A percentile compares a stretch with the other conserved stretches of the same genome.
phyloP scores from a whole-genome alignment of 31 red algal genomes.

The Odonthalia washingtoniensis region DNA sequence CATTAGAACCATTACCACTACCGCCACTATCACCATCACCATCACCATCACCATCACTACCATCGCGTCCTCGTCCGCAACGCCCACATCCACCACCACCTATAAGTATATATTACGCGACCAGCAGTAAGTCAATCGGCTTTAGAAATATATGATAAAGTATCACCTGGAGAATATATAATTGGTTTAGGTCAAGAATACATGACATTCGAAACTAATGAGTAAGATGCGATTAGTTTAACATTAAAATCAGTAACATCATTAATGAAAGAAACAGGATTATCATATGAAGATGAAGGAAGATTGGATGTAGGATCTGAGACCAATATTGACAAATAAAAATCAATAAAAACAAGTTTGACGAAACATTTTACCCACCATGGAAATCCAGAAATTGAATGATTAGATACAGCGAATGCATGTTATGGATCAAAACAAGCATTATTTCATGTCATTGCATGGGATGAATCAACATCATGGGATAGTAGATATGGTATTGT shows the following conservation, averaged over 20 bases:
- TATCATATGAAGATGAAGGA: slow-evolving; percentile 77
- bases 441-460: slow-evolving; percentile 87
- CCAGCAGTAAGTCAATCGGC: slow-evolving; percentile 66
- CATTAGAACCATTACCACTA: no score
- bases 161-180: slow-evolving; percentile 84
- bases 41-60: no score
- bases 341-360: slow-evolving; percentile 92
- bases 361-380: slow-evolving; percentile 83
- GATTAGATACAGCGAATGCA: slow-evolving; percentile 91
- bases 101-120: slow-evolving; percentile 92
- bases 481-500: slow-evolving; percentile 92
- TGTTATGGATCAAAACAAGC: slow-evolving; percentile 94
- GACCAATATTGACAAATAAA: slow-evolving; percentile 86
- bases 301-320: slow-evolving; percentile 94
- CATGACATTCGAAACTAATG: slow-evolving; percentile 91
- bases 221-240: slow-evolving; percentile 89
- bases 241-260: slow-evolving; percentile 72
- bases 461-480: slow-evolving; percentile 83
- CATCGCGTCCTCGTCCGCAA: no score
- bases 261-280: slow-evolving; percentile 59
- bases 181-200: slow-evolving; percentile 87
- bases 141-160: slow-evolving; percentile 81
- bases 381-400: slow-evolving; percentile 89
- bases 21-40: no score
- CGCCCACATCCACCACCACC: no score